phyloP scores from a whole-genome alignment of 352 stramenopile genomes.

The Phytophthora hybrid region DNA sequence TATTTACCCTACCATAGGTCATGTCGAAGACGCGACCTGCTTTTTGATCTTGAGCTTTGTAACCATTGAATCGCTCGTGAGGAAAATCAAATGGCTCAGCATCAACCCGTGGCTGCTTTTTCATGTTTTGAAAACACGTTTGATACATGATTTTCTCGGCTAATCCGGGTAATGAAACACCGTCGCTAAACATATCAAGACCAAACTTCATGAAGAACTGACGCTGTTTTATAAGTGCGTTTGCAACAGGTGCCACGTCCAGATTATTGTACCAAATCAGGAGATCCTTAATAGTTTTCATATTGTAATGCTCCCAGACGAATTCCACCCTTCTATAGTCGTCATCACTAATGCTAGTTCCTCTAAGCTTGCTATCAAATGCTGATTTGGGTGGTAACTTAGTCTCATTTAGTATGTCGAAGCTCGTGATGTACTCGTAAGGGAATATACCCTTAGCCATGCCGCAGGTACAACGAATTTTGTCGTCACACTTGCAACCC shows the following conservation, averaged over 20 bases:
- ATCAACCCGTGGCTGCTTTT: neutral
- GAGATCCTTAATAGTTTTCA: neutral
- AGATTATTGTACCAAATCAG: constrained; percentile 1
- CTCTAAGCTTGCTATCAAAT: constrained; percentile 31
- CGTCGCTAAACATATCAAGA: neutral
- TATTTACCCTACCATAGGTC: neutral
- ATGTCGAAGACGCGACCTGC: neutral
- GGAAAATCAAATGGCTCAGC: neutral
- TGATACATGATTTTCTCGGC: neutral
- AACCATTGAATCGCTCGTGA: neutral
- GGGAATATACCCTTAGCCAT: constrained; percentile 13
- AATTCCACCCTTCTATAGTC: neutral
- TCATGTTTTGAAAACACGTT: neutral
- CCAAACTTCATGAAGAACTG: neutral
- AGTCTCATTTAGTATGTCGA: constrained; percentile 33
- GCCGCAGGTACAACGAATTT: constrained; percentile 36
- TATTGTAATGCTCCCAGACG: neutral
- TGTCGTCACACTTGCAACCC: constrained; percentile 40
- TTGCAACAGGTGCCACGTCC: neutral
- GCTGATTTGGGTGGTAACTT: constrained; percentile 25
- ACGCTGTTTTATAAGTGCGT: neutral
- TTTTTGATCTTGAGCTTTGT: neutral
- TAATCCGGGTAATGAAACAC: neutral
- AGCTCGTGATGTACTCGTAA: constrained; percentile 42
- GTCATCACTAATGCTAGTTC: neutral